Percentiles rank a stretch among this genome's conserved stretches.
phyloP scores from a whole-genome alignment of 768 basidiomycete species.

The Leccinum longicurvipes region DNA sequence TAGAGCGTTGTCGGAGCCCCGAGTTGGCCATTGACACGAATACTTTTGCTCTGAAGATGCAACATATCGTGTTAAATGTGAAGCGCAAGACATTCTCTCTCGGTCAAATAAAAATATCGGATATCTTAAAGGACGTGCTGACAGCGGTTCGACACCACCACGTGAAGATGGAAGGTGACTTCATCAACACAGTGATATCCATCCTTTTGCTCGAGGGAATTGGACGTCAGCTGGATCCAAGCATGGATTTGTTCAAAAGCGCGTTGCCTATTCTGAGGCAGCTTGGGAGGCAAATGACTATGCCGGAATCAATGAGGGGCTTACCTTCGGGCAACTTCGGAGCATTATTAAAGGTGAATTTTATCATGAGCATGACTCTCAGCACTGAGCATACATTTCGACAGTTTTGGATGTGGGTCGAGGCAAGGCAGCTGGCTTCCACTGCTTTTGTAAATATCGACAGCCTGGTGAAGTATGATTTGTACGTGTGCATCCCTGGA shows the following conservation, averaged over 20 bases:
- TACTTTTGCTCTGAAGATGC: constrained; percentile 97
- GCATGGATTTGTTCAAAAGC: constrained; percentile 91
- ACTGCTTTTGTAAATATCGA: constrained; percentile 79
- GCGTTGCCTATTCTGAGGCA: constrained; percentile 91
- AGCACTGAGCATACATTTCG: constrained; percentile 3
- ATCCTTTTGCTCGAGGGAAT: constrained; percentile 94
- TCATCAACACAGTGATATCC: constrained; percentile 96
- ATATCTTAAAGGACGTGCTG: constrained; percentile 87
- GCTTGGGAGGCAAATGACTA: constrained; percentile 88
- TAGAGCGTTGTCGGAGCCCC: constrained; percentile 89
- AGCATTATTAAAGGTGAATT: constrained; percentile 80
- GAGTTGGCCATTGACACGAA: constrained; percentile 88
- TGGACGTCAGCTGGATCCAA: constrained; percentile 89
- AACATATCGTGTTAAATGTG: constrained; percentile 88
- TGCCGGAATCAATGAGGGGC: constrained; percentile 57
- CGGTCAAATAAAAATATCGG: constrained; percentile 94
- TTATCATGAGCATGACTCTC: not conserved
- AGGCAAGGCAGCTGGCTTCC: constrained; percentile 84
- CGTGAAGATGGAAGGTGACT: constrained; percentile 98
- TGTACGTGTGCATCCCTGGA: constrained; percentile 48
- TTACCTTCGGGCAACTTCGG: constrained; percentile 72
- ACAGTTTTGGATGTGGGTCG: constrained; percentile 90
- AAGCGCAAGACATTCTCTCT: constrained; percentile 97
- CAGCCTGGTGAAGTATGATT: constrained; percentile 82
- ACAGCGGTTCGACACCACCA: constrained; percentile 85